Evolutionary conservation across 2,329 filamentous ascomycete species (phyloP).

Genomic region (Beauveria sp.): DNA sequence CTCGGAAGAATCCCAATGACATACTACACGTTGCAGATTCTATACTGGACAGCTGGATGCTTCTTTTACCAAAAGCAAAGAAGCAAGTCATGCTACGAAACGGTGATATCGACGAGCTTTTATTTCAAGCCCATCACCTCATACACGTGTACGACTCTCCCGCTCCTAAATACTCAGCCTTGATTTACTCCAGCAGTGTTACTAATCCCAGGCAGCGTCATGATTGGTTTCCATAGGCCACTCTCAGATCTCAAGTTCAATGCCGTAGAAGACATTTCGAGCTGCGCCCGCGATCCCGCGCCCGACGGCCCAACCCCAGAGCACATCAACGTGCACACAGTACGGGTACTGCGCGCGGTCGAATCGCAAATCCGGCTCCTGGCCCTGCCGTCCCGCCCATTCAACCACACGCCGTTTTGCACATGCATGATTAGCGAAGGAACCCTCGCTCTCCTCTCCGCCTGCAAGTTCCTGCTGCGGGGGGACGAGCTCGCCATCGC

Average conservation of each 20-base stretch:
- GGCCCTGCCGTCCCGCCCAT: conserved; percentile 25
- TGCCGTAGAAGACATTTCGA: conserved; percentile 29
- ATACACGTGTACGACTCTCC: conserved; percentile 19
- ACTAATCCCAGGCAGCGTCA: conserved; percentile 20
- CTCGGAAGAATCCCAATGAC: conserved; percentile 19
- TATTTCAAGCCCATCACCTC: conserved; percentile 22
- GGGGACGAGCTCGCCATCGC: conserved; percentile 26
- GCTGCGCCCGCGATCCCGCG: conserved; percentile 23
- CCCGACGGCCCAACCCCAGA: conserved; percentile 13
- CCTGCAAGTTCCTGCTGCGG: conserved; percentile 28
- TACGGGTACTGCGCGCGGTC: conserved; percentile 28
- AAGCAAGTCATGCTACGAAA: conserved; percentile 24
- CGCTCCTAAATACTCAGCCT: no score
- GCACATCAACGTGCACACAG: conserved; percentile 29
- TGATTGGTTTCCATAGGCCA: conserved; percentile 29
- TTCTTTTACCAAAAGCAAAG: conserved; percentile 27
- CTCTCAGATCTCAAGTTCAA: conserved; percentile 32
- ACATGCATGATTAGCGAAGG: conserved; percentile 34
- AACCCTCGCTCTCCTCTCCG: conserved; percentile 27
- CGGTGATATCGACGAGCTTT: conserved; percentile 23
- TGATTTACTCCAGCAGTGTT: not conserved
- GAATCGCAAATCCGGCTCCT: conserved; percentile 32
- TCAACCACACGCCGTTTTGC: conserved; percentile 31
- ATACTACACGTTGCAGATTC: conserved; percentile 28
- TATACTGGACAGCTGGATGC: conserved; percentile 29